Percentiles rank a stretch among this genome's conserved stretches.
Conservation (phyloP, 352 stramenopile genomes). For the Globisporangium nodosum region DNA sequence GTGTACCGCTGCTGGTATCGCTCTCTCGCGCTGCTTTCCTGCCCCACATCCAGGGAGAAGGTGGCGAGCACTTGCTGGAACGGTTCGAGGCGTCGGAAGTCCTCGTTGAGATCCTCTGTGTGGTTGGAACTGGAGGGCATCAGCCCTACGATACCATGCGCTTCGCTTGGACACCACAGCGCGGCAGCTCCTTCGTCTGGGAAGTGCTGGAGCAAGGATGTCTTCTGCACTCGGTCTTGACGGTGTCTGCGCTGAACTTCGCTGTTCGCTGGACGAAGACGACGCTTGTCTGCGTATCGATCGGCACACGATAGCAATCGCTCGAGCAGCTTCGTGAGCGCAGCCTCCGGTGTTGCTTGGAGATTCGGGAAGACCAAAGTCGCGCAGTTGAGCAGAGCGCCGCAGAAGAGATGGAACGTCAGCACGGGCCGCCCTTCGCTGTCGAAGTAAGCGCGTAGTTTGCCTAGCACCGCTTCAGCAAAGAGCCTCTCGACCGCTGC, state of each 20-base stretch:
- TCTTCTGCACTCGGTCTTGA: neutral
- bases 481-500: slow-evolving; percentile 39
- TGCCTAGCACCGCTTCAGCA: slow-evolving; percentile 46
- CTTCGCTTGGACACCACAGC: neutral
- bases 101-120: neutral
- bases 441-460: slow-evolving; percentile 54
- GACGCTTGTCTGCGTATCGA: neutral
- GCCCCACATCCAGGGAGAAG: slow-evolving; percentile 19
- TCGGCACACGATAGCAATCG: neutral
- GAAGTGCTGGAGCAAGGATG: slow-evolving; percentile 12
- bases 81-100: slow-evolving; percentile 19
- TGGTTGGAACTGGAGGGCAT: neutral
- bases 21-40: slow-evolving; percentile 19
- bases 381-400: slow-evolving; percentile 44
- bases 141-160: neutral
- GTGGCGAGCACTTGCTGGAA: slow-evolving; percentile 37
- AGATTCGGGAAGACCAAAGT: slow-evolving; percentile 23
- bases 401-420: slow-evolving; percentile 51
- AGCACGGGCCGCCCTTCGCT: slow-evolving; percentile 37
- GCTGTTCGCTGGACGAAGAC: neutral
- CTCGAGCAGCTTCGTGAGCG: slow-evolving; percentile 4
- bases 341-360: slow-evolving; percentile 7
- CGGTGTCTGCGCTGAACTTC: neutral
- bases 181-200: neutral
- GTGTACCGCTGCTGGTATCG: slow-evolving; percentile 20